Conservation (phyloP, 306 rosid genomes). For the Quercus cerris region DNA sequence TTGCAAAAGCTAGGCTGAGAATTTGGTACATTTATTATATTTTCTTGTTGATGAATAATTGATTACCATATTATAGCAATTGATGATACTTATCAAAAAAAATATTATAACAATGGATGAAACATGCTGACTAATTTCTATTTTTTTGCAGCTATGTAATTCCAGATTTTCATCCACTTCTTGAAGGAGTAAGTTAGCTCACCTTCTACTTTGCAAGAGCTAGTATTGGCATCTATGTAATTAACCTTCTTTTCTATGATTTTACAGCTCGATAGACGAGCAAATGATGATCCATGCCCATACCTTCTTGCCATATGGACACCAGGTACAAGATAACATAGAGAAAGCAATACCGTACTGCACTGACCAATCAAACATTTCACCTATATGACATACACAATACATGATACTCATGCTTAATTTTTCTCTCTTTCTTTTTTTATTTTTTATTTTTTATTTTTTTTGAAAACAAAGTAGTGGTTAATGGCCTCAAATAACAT, state of each 20-base stretch:
- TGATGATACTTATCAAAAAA: background rate
- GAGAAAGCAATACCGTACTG: background rate
- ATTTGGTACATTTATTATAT: too few relatives aligned
- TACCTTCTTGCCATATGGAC: conserved; percentile 52
- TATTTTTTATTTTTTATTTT: too few relatives aligned
- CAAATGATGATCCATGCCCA: conserved; percentile 35
- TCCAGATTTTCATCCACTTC: conserved; percentile 41
- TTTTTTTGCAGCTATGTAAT: conserved; percentile 47
- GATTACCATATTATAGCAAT: too few relatives aligned
- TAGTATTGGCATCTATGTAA: background rate
- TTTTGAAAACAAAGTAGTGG: background rate
- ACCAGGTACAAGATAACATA: conserved; percentile 33
- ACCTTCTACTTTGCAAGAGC: background rate
- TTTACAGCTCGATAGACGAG: conserved; percentile 38
- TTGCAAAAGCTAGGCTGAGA: too few relatives aligned
- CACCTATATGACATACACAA: background rate
- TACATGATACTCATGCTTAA: background rate
- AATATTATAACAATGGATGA: background rate
- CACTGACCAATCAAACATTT: background rate
- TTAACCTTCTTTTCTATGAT: background rate
- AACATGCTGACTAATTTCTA: background rate
- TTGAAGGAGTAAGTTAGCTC: conserved; percentile 28
- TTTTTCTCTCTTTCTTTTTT: background rate
- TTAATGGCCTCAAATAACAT: background rate
- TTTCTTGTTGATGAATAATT: too few relatives aligned